phyloP scores from a whole-genome alignment of 352 stramenopile species.

The Thraustochytrium striatum region DNA sequence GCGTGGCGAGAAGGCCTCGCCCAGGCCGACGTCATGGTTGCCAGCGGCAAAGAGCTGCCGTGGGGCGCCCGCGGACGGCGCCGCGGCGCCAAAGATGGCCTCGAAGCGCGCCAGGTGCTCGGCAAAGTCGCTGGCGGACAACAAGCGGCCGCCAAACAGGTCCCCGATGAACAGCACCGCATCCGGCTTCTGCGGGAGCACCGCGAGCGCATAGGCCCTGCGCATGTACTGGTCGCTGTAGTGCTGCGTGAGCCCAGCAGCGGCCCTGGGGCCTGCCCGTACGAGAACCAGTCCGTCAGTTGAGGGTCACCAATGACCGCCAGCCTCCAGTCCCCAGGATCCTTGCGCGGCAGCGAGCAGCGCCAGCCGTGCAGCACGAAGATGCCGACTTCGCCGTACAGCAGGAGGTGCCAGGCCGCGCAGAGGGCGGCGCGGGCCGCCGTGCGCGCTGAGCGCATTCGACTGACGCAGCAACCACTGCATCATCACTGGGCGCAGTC shows the following conservation, averaged over 20 bases:
- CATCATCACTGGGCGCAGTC: too few species aligned
- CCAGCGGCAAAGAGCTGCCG: slow-evolving; percentile 3
- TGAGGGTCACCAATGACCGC: slow-evolving; percentile 49
- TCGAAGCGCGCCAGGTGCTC: neutral
- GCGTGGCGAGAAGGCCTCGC: neutral
- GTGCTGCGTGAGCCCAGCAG: slow-evolving; percentile 34
- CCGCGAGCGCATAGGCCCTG: neutral
- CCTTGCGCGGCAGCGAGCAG: too few species aligned
- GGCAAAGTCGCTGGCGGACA: neutral
- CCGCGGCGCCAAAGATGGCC: slow-evolving; percentile 4
- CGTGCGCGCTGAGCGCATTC: too few species aligned
- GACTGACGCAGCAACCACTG: too few species aligned
- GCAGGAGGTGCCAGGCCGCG: too few species aligned
- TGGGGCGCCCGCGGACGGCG: too few species aligned
- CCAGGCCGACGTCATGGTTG: slow-evolving; percentile 19
- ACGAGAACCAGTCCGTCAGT: slow-evolving; percentile 45
- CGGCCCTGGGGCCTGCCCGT: slow-evolving; percentile 27
- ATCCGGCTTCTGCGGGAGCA: neutral
- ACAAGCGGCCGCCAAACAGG: slow-evolving; percentile 1
- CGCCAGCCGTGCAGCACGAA: too few species aligned
- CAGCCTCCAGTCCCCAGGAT: too few species aligned
- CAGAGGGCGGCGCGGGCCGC: too few species aligned
- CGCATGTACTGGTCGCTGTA: slow-evolving; percentile 50
- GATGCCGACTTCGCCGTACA: too few species aligned
- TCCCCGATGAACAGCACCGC: neutral